Conservation (phyloP, 768 basidiomycete species). For the Lyophyllum atratum region DNA sequence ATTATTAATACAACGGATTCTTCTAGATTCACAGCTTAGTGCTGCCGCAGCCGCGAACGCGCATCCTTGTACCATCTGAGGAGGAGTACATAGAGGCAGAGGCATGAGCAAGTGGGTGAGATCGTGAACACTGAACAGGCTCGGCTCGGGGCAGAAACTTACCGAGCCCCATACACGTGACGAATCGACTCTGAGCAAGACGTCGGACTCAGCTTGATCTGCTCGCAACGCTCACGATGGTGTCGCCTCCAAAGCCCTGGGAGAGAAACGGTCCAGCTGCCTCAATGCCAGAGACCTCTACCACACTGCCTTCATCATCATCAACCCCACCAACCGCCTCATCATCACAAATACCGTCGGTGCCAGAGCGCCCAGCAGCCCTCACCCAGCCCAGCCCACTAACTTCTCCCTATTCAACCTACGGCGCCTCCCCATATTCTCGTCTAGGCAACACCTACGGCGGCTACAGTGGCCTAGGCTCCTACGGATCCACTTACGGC, state of each 20-base stretch:
- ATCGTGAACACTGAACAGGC: neutral
- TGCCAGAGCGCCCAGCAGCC: conserved; percentile 67
- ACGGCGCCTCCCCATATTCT: conserved; percentile 45
- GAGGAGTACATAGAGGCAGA: neutral
- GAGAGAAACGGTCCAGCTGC: conserved; percentile 57
- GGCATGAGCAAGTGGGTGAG: neutral
- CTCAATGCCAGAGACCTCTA: conserved; percentile 24
- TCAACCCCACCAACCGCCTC: conserved; percentile 27
- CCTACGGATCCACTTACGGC: conserved; percentile 26
- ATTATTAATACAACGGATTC: too few species aligned
- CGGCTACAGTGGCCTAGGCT: conserved; percentile 31
- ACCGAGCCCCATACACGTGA: conserved; percentile 11
- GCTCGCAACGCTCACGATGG: conserved; percentile 45
- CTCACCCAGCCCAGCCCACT: conserved; percentile 41
- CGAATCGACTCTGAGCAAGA: neutral
- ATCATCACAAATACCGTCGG: conserved; percentile 31
- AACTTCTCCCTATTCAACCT: conserved; percentile 46
- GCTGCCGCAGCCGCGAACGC: too few species aligned
- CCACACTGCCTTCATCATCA: conserved; percentile 27
- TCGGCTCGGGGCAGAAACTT: neutral
- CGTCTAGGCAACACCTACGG: conserved; percentile 37
- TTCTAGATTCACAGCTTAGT: too few species aligned
- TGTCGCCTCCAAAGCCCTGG: conserved; percentile 90
- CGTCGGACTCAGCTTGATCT: neutral
- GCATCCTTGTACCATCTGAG: neutral